Evolutionary conservation across 2,329 filamentous ascomycete genomes (phyloP), one percentile per base, ranked within the genome.

Genomic region (Penicillium carneum): DNA sequence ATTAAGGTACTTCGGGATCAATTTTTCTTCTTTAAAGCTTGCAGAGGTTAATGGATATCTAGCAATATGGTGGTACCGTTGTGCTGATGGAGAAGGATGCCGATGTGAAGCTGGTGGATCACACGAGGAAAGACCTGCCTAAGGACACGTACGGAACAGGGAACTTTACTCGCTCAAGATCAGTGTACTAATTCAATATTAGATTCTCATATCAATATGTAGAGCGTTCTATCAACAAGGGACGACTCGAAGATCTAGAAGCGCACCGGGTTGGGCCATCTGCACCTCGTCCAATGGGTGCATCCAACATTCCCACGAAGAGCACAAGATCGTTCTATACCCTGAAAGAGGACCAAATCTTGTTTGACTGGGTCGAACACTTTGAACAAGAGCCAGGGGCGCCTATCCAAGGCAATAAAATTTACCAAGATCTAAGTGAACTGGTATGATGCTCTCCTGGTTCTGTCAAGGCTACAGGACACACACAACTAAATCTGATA

Each of bases 31-130:
- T 12, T n/a, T 11, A 12, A 3, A 16, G 12, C 0, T 14, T n/a
- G 5, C 5, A 20, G 20, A 33, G 6, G 33, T 51, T 64, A 48
- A 71, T 12, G 5, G 7, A 4, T 11, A 12, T 23, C n/a, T 62
- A 83, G 76, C 73, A 74, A 64, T 82, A 88, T 73, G 86, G 86
- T 48, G 87, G 87, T 4, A 69, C 76, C 16, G 72, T 88, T 16
- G 82, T 86, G 6, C 68, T 74, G 16, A 68, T 82, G 42, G 86
- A 88, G 65, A 82, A 81, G 62, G 76, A 83, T 49, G 86, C 87
- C 46, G 84, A 88, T 67, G 80, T 86, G 65, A 77, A 81, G 55
- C 82, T 89, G 46, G 84, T 86, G 20, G 87, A 89, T 72, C 86
- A 88, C 70, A 67, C 78, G 41, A 82, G 77, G 63, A 81, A 79